Percentiles rank a stretch among this genome's conserved stretches.
These are phyloP conservation scores for Teunomyces kruisii DNA, from an alignment of 805 yeast species.

Conservation along the genomic window DNA sequence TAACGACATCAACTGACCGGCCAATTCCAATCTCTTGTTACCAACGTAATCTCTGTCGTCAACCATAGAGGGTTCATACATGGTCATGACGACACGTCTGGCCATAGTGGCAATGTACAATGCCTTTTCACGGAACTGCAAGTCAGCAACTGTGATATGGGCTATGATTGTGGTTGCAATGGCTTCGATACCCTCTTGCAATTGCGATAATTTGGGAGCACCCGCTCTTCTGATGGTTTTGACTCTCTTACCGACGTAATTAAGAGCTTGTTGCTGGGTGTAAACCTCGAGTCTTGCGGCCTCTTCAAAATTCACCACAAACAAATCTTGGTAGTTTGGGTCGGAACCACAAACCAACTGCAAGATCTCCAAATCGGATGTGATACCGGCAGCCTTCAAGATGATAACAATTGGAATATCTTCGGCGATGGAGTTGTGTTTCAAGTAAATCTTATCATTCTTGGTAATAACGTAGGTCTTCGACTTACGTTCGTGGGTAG, in stretches of 20 bases:
- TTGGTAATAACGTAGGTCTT: slow-evolving; percentile 95
- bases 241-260: slow-evolving; percentile 86
- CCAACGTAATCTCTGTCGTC: slow-evolving; percentile 99
- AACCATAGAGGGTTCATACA: slow-evolving; percentile 91
- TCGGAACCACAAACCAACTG: slow-evolving; percentile 92
- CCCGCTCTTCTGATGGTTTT: slow-evolving; percentile 88
- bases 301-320: slow-evolving; percentile 92
- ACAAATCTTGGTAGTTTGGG: slow-evolving; percentile 84
- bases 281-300: slow-evolving; percentile 80
- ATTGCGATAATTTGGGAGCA: slow-evolving; percentile 70
- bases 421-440: slow-evolving; percentile 93
- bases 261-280: slow-evolving; percentile 92
- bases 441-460: slow-evolving; percentile 82
- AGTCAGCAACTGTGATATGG: slow-evolving; percentile 79
- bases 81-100: slow-evolving; percentile 91
- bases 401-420: slow-evolving; percentile 93
- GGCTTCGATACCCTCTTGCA: slow-evolving; percentile 96
- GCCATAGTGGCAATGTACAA: slow-evolving; percentile 95
- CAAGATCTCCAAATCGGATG: slow-evolving; percentile 88
- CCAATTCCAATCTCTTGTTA: slow-evolving; percentile 93
- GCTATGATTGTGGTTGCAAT: slow-evolving; percentile 95
- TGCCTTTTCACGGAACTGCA: slow-evolving; percentile 92
- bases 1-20: slow-evolving; percentile 94
- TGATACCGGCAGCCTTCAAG: slow-evolving; percentile 91
- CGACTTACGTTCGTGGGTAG: slow-evolving; percentile 97